These are phyloP conservation scores for Lipomyces yarrowii DNA, from an alignment of 1,139 yeast species.

Conservation along the genomic window DNA sequence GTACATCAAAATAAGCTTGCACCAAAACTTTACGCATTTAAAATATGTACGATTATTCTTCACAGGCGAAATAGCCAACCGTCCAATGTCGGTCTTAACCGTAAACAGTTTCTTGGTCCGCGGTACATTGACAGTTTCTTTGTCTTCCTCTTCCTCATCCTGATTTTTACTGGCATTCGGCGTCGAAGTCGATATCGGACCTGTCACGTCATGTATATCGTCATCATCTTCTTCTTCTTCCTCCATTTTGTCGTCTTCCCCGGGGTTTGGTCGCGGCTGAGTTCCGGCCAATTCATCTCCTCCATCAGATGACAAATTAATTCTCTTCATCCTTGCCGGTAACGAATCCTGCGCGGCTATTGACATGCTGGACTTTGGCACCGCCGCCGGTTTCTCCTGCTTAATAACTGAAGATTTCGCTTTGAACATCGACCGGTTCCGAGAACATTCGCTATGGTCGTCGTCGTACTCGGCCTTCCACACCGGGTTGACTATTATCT, in stretches of 20 bases:
- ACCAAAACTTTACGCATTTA: neutral
- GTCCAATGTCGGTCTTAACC: neutral
- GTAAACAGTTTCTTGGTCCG: neutral
- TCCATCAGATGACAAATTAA: neutral
- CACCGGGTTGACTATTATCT: neutral
- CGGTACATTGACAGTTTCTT: neutral
- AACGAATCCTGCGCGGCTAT: neutral
- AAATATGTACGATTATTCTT: slow-evolving; percentile 1
- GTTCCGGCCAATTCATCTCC: neutral
- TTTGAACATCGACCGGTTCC: neutral
- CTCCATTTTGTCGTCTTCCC: neutral
- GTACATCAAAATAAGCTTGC: neutral
- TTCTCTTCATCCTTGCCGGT: neutral
- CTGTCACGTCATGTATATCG: neutral
- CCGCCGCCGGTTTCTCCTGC: neutral
- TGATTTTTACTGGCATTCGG: neutral
- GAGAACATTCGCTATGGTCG: neutral
- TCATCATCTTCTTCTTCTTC: neutral
- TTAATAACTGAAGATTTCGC: neutral
- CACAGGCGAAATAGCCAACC: slow-evolving; percentile 3
- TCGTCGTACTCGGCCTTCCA: neutral
- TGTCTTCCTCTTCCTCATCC: neutral
- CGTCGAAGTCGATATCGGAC: slow-evolving; percentile 1
- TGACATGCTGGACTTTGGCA: too few relatives aligned
- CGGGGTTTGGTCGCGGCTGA: neutral